phyloP scores from a whole-genome alignment of 1,139 yeast species.

The Geotrichum restrictum region DNA sequence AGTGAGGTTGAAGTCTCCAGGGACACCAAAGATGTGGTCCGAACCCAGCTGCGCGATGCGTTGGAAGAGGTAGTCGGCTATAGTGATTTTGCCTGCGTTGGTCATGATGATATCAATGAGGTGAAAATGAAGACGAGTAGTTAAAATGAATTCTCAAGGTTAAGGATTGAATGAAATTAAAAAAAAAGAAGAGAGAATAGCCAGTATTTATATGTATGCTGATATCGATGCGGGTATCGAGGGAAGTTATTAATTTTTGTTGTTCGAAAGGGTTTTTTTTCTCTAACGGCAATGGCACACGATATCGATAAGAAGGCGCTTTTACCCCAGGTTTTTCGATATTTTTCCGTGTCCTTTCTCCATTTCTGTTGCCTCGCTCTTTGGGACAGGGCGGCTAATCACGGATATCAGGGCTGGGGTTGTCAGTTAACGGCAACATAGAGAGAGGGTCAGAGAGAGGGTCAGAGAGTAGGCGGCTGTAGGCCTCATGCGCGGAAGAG shows the following conservation, averaged over 20 bases:
- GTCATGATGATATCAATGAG: constrained; percentile 15
- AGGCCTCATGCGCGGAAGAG: no score
- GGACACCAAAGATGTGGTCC: constrained; percentile 70
- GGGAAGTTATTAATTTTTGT: background rate
- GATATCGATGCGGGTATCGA: background rate
- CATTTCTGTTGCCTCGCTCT: no score
- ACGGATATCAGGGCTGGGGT: no score
- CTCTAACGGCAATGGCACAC: constrained; percentile 10
- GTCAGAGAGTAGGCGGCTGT: no score
- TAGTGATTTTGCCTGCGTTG: constrained; percentile 37
- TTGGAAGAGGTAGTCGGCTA: constrained; percentile 57
- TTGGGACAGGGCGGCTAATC: no score
- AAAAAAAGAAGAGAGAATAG: background rate
- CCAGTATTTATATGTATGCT: background rate
- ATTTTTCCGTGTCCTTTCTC: background rate
- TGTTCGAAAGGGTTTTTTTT: background rate
- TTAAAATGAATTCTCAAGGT: background rate
- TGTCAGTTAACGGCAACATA: background rate
- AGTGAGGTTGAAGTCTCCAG: constrained; percentile 73
- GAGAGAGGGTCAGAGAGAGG: no score
- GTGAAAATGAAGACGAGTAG: background rate
- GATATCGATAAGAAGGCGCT: background rate
- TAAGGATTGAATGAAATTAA: background rate
- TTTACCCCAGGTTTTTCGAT: no score
- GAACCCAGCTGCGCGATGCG: constrained; percentile 57